Base-by-base conservation (phyloP, 2,329 filamentous ascomycete species). In the Diaporthe citrichinensis region DNA sequence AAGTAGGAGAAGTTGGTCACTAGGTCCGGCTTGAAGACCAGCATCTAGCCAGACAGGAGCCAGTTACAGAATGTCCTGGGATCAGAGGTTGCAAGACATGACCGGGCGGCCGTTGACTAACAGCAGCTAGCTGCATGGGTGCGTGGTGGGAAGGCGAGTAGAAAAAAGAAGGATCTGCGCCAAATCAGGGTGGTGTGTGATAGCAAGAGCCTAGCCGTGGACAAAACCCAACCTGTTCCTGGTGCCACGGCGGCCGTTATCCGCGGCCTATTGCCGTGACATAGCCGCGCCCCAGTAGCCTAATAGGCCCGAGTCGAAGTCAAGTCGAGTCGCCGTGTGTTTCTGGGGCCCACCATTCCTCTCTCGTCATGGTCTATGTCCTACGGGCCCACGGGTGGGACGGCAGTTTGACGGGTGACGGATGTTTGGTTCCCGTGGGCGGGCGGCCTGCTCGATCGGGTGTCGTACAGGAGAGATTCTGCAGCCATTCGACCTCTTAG, bases 391-490 rank as follows among this genome's bases (percentile, higher is more conserved):
- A 68, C 39, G 9, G 58, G 58, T 65, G 49, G n/a, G 31, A 73
- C 71, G 58, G 46, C 34, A 44, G 36, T 65, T 28, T 73, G 71
- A 65, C 59, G 58, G 46, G 46, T 44, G 44, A 55, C 57, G 34
- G 71, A 36, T 39, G 71, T 36, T 58, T 58, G 55, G 71, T 62
- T n/a, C n/a, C 57, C 57, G 14, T 17, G 23, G n/a, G 31, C 34
- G 36, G 71, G 71, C 71, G 44, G 58, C 71, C 58, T 65, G 71
- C 58, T 73, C 71, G 53, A 73, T 73, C 46, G 58, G 58, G 49
- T 3, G n/a, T 65, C 23, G 62, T 34, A n/a, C 36, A 23, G 15
- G 25, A 73, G n/a, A 65, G 46, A 62, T 62, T n/a, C 57, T 62
- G 58, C 58, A 25, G 23, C 57, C 57, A 53, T 17, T 41, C 14